Evolutionary conservation across 805 yeast genomes (phyloP).

Genomic region (Komagataella mondaviorum): DNA sequence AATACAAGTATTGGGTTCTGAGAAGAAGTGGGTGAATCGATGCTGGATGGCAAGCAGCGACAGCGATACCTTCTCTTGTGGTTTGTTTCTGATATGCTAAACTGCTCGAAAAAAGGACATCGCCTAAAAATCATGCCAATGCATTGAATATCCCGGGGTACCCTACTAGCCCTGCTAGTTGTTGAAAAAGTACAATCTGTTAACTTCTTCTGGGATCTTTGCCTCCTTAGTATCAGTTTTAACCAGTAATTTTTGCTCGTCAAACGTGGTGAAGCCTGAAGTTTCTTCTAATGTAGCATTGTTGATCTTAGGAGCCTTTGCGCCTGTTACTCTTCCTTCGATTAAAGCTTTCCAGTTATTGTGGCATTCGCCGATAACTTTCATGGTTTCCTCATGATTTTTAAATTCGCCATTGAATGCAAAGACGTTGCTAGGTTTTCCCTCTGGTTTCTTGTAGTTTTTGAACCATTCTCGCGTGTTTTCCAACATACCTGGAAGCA

Average conservation of each 20-base stretch:
- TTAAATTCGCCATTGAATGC: constrained; percentile 61
- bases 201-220: constrained; percentile 24
- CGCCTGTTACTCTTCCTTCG: constrained; percentile 19
- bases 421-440: constrained; percentile 63
- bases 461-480: constrained; percentile 71
- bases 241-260: constrained; percentile 6
- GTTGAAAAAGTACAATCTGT: constrained; percentile 17
- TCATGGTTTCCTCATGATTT: constrained; percentile 43
- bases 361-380: constrained; percentile 49
- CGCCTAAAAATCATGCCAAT: not conserved
- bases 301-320: constrained; percentile 16
- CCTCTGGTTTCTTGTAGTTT: constrained; percentile 73
- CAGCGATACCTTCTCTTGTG: not conserved
- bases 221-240: constrained; percentile 14
- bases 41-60: not conserved
- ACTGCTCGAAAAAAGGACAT: not conserved
- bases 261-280: constrained; percentile 15
- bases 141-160: not conserved
- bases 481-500: constrained; percentile 59
- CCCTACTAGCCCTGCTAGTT: not conserved
- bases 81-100: not conserved
- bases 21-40: not conserved
- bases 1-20: not conserved
- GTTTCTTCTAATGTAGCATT: constrained; percentile 24
- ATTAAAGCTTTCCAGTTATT: constrained; percentile 54